Conservation (phyloP, 352 stramenopile species). For the Phytophthora capsici region DNA sequence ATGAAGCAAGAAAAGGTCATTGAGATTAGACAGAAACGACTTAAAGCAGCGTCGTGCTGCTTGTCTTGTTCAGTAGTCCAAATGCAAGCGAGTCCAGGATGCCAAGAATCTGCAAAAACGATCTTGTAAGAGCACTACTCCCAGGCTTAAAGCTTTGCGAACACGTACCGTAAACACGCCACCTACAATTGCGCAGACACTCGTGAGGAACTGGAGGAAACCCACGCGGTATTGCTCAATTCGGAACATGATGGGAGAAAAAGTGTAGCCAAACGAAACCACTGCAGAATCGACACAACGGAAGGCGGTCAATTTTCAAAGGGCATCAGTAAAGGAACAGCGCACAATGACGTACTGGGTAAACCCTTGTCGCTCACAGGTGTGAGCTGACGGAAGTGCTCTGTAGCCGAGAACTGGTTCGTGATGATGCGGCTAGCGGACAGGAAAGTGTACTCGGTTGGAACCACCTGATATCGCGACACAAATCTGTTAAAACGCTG, state of each 20-base stretch:
- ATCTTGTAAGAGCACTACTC: conserved; percentile 6
- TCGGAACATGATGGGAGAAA: conserved; percentile 95
- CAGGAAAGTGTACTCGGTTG: conserved; percentile 94
- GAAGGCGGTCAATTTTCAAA: conserved; percentile 18
- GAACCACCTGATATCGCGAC: conserved; percentile 88
- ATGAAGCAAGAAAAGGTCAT: conserved; percentile 25
- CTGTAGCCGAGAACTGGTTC: conserved; percentile 99
- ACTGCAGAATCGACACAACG: conserved; percentile 55
- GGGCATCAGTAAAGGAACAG: no score
- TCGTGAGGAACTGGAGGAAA: conserved; percentile 92
- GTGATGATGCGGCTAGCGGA: conserved; percentile 89
- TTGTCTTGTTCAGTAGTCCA: conserved; percentile 57
- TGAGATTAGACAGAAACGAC: conserved; percentile 25
- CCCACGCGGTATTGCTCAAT: conserved; percentile 95
- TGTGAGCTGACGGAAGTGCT: conserved; percentile 92
- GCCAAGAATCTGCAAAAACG: conserved; percentile 61
- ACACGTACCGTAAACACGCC: conserved; percentile 88
- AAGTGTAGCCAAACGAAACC: conserved; percentile 98
- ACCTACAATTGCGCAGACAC: conserved; percentile 92
- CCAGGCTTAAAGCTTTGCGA: not conserved
- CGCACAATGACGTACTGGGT: conserved; percentile 52
- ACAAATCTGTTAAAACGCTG: not conserved
- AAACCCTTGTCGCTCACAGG: conserved; percentile 88
- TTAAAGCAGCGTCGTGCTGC: conserved; percentile 53
- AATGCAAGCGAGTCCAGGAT: conserved; percentile 74